Evolutionary conservation across 371 early-diverging fungal species (phyloP), one percentile per base, ranked within the genome.

Genomic region (Actinomortierella ambigua): DNA sequence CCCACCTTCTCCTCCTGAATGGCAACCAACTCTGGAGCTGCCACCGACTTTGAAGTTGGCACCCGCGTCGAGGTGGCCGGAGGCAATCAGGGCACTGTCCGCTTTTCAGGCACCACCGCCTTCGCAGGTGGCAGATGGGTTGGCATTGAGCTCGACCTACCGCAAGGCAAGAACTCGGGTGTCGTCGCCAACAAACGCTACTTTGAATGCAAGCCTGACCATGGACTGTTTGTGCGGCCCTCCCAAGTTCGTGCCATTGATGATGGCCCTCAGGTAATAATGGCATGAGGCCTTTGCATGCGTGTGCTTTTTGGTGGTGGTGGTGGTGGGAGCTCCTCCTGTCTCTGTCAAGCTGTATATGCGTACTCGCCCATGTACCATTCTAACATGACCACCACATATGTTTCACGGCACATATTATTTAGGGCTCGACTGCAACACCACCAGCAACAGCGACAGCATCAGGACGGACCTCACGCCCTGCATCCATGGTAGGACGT

Each of bases 201-300:
- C 79, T 96, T 95, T 82, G 88, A 90, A 5, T 92, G 93, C 59
- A 77, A 63, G 57, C 67, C 84, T 11, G 71, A 80, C 8, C 85
- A 88, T 71, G 96, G 95, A 55, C 84, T 95, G n/a, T 96, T 96
- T 84, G 90, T 92, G 27, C 78, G 93, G 44, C 75, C 89, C 40
- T 82, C 85, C 15, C 90, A 91, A 66, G 83, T 89, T 22, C 86
- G 83, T 60, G 29, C 80, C 0, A 51, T 88, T 9, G 61, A 53
- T 8, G 68, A 63, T 9, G 59, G 71, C 26, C 50, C 73, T 29
- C 62, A 76, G 48, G 46, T 77, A 11, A 29, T 26, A 20, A 34
- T 6, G 11, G 11, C 34, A 34, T 34, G 34, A n/a, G n/a, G n/a
- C n/a, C n/a, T n/a, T n/a, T n/a, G n/a, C n/a, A n/a, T n/a, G n/a